Base-by-base conservation (phyloP, 768 basidiomycete species). In the Lactarius akahatsu region DNA sequence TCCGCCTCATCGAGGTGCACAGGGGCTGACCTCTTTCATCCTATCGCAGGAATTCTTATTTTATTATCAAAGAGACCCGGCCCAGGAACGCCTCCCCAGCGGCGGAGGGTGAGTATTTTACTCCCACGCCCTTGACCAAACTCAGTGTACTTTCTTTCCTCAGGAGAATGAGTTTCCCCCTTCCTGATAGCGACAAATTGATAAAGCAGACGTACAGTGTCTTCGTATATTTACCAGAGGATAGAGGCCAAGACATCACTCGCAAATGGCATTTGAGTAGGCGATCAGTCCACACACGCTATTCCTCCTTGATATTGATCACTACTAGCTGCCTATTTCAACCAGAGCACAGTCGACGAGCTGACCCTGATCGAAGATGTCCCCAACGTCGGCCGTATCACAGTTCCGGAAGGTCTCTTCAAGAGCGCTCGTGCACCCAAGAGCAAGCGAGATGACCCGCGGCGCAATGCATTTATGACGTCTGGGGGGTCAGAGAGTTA, bases 151-250 rank as follows among this genome's bases (percentile, higher is more conserved):
- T 61, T 57, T 4, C 32, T 20, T 45, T 71, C 41, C 23, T 52
- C 59, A 82, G 84, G 66, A 84, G 80, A 69, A 81, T 74, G 64
- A 71, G 73, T 65, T 72, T 75, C 34, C 76, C 75, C 32, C 73
- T 75, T 4, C 74, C 75, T 41, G 76, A 76, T 23, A 71, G 71
- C 43, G 76, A 77, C 68, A 71, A 75, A 10, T 80, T 91, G 52
- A 86, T 92, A 62, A 92, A 92, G 74, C 91, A 92, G 75, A 92
- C 91, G 0, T 93, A 92, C 74, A 92, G 90, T 0, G 91, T 89
- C 45, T 90, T 72, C 55, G 86, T 86, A 85, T 88, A 38, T 80
- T 85, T 63, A 85, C 73, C 74, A 26, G 72, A 74, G 62, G 76
- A 76, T 54, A 68, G 63, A 45, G 65, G 70, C 58, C 65, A 71